Base-by-base conservation (phyloP, 2,329 filamentous ascomycete species). In the Pestalotiopsis sp. region DNA sequence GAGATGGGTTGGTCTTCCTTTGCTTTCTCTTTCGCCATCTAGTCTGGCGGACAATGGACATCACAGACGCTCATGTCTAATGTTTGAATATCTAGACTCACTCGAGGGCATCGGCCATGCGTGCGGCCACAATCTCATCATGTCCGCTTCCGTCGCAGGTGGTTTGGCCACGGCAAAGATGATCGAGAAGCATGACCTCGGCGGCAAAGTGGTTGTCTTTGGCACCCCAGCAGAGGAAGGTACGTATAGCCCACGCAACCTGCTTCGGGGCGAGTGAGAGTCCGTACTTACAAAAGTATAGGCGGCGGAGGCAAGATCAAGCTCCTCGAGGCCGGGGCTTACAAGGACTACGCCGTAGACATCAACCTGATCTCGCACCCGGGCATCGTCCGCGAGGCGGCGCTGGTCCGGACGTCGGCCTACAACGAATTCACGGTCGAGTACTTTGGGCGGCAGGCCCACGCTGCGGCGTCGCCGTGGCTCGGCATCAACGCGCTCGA, bases 401-500 rank as follows among this genome's bases (percentile, higher is more conserved):
- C 85, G 0, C 78, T 87, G 4, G 83, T 87, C 68, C 81, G 83
- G 2, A 89, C 87, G 0, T 83, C 85, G 3, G 87, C 87, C 4
- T 88, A 85, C 71, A 73, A 78, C 4, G 78, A 80, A 57, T 82
- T 89, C 70, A 81, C 81, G 23, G 86, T 85, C 0, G 83, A 84
- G 17, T 90, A 87, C 70, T 81, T 82, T 1, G 89, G 88, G 1
- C 83, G 82, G 65, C 84, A 84, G 67, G 86, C 88, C 0, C 88
- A 90, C 71, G 87, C 87, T 0, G 87, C 85, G 0, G 83, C 84
- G 3, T 84, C 80, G n/a, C 88, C 87, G 0, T 90, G 87, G 87
- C 80, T 87, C 4, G 88, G 88, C 0, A 81, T 86, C 71, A 90
- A 90, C 73, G 88, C 88, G 0, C 81, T 90, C 0, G 88, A 90